Evolutionary conservation across 176 grass and related monocot genomes (phyloP).

Genomic region (Canna indica): DNA sequence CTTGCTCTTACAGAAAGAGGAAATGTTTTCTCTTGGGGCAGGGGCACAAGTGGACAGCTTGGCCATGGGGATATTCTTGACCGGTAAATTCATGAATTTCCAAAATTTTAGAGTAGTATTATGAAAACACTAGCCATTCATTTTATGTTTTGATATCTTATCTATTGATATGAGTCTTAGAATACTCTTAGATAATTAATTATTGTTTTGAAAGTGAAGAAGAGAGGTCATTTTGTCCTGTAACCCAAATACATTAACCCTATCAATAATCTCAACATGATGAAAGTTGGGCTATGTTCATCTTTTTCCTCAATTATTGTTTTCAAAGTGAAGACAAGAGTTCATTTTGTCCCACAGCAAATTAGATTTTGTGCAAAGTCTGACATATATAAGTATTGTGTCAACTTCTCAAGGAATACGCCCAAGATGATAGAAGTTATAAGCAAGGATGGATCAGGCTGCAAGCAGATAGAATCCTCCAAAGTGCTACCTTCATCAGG

Average conservation of each 20-base stretch:
- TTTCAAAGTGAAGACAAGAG: neutral
- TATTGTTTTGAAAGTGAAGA: too few relatives aligned
- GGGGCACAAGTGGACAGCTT: conserved; percentile 93
- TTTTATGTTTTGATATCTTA: neutral
- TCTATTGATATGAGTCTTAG: neutral
- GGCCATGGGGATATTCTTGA: conserved; percentile 92
- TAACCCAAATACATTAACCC: too few relatives aligned
- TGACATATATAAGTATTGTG: neutral
- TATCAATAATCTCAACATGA: too few relatives aligned
- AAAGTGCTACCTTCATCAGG: conserved; percentile 46
- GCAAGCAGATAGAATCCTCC: conserved; percentile 68
- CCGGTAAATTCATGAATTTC: conserved; percentile 32
- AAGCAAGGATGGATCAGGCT: conserved; percentile 65
- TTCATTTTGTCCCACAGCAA: neutral
- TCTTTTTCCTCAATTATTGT: neutral
- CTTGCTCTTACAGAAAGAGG: conserved; percentile 74
- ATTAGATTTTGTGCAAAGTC: too few relatives aligned
- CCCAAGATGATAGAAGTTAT: conserved; percentile 73
- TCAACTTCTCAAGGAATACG: conserved; percentile 51
- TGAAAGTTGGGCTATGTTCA: neutral
- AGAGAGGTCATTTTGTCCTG: too few relatives aligned
- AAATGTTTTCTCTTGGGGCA: conserved; percentile 97
- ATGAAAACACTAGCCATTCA: neutral
- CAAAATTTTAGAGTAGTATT: neutral
- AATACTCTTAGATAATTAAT: neutral